Evolutionary conservation across 192 early-diverging fungal genomes (phyloP).

Genomic region (Thamnidium elegans): DNA sequence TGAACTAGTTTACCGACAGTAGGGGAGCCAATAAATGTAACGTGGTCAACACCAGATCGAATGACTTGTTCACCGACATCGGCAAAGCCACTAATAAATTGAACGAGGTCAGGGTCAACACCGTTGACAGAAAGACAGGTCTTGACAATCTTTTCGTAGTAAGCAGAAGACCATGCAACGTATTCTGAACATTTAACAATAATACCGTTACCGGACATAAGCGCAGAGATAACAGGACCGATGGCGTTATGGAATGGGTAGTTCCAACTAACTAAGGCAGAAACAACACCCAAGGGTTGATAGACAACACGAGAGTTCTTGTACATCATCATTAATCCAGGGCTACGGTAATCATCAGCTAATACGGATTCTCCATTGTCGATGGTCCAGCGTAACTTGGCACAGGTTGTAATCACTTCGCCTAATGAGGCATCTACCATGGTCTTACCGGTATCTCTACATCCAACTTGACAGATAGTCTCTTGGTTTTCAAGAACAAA

Average conservation of each 20-base stretch:
- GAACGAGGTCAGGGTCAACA: constrained; percentile 74
- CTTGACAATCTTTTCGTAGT: constrained; percentile 62
- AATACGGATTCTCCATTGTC: constrained; percentile 72
- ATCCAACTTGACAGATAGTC: constrained; percentile 66
- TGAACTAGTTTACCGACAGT: constrained; percentile 78
- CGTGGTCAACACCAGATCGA: constrained; percentile 59
- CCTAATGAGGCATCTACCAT: constrained; percentile 80
- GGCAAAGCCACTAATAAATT: constrained; percentile 75
- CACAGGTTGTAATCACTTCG: constrained; percentile 77
- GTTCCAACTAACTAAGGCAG: constrained; percentile 85
- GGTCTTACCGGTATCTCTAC: constrained; percentile 81
- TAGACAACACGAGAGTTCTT: constrained; percentile 76
- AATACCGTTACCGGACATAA: constrained; percentile 84
- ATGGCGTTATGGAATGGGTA: constrained; percentile 83
- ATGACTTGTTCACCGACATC: constrained; percentile 81
- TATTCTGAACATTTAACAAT: constrained; percentile 84
- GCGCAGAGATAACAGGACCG: constrained; percentile 75
- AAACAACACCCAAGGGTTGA: constrained; percentile 77
- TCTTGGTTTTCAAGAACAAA: constrained; percentile 74
- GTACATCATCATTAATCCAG: constrained; percentile 72
- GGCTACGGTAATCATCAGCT: constrained; percentile 59
- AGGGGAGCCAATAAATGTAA: constrained; percentile 88
- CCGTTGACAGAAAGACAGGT: constrained; percentile 68
- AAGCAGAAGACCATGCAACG: constrained; percentile 76
- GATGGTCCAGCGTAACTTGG: constrained; percentile 77